Base-by-base conservation (phyloP, 139 green algal genomes). In the Volvox africanus region DNA sequence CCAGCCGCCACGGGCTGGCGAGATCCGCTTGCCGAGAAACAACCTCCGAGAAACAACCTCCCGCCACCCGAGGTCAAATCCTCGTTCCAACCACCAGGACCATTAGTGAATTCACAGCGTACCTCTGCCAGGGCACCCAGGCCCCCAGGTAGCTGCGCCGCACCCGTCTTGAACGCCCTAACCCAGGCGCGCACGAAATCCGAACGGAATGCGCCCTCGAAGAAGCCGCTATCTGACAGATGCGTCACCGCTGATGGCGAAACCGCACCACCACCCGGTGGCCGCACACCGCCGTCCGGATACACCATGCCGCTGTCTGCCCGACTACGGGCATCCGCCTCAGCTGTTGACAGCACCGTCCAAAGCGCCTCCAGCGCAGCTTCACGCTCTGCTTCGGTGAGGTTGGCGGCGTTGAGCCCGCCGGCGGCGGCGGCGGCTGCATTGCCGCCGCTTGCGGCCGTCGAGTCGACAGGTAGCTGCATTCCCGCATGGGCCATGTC, bases 101-200 rank as follows among this genome's bases (percentile, higher is more conserved):
- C 44, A 55, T 55, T 55, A n/a, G n/a, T n/a, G 44, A 55, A 55
- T 55, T 55, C 9, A 5, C 44, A 55, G 44, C 85, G 35, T 50
- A 89, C 85, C 85, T 89, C 85, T 28, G 68, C 69, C 50, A 88
- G 61, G 68, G 81, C 68, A 9, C 71, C 76, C 36, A 36, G 32
- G 24, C 78, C 69, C 13, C 81, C 82, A 19, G 61, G 67, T 44
- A 92, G 75, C 37, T 90, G 88, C 61, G 91, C 87, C 33, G 88
- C 88, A 11, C 77, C 82, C 33, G 92, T 94, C 35, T 87, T 87
- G 88, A 92, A 88, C 44, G 92, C 82, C 26, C 92, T 76, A 77
- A 91, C 92, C 79, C 89, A 94, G 1, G 67, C 82, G 19, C 92
- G 83, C 17, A 94, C 30, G 20, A 91, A 79, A 26, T 92, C 88